Evolutionary conservation across 108 stramenopile species (phyloP).

Genomic region (Nitzschia sp.): DNA sequence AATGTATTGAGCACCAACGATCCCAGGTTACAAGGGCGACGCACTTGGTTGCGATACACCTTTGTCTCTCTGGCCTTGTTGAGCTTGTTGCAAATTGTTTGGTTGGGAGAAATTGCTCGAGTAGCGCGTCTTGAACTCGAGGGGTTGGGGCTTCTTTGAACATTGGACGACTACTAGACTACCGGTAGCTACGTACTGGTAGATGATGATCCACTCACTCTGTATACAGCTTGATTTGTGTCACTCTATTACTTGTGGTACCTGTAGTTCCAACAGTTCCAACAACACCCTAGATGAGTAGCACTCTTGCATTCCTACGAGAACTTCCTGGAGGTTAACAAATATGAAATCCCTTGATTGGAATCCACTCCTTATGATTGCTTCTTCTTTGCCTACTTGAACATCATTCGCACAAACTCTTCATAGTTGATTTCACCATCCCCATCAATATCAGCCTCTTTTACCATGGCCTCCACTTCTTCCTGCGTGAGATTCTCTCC

Average conservation of each 20-base stretch:
- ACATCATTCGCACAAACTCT: conserved; percentile 47
- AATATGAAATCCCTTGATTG: neutral
- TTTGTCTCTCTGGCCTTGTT: conserved; percentile 50
- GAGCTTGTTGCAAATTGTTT: conserved; percentile 66
- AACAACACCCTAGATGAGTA: neutral
- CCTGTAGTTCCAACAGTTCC: too few species aligned
- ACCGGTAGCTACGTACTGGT: too few species aligned
- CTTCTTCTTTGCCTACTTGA: conserved; percentile 12
- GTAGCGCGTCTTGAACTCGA: conserved; percentile 62
- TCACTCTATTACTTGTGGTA: too few species aligned
- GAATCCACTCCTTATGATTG: neutral
- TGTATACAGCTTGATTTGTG: too few species aligned
- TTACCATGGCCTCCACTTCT: conserved; percentile 99
- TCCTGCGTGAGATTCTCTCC: conserved; percentile 99
- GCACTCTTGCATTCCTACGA: neutral
- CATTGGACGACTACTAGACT: too few species aligned
- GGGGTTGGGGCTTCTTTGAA: conserved; percentile 19
- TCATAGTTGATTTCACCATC: conserved; percentile 54
- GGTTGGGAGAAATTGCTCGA: conserved; percentile 70
- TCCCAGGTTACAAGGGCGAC: conserved; percentile 42
- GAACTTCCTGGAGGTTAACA: too few species aligned
- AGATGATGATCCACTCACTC: too few species aligned
- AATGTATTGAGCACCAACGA: conserved; percentile 45
- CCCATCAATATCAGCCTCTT: conserved; percentile 99
- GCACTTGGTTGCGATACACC: conserved; percentile 47